phyloP scores from a whole-genome alignment of 331 rosid species.

The Malus hybrid region DNA sequence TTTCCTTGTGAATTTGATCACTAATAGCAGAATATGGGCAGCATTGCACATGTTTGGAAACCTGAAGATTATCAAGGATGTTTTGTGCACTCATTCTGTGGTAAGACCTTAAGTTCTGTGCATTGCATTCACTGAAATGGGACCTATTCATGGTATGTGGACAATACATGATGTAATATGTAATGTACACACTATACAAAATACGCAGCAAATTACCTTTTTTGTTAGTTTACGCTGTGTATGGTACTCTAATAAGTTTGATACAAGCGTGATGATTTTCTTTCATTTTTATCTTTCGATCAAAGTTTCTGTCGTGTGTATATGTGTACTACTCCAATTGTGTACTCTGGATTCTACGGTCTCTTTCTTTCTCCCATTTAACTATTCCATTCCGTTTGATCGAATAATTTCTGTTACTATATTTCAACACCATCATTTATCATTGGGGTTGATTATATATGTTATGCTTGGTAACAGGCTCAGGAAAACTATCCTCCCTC shows the following conservation, averaged over 20 bases:
- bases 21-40: conserved; percentile 14
- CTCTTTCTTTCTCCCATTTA: neutral
- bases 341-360: neutral
- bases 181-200: neutral
- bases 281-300: neutral
- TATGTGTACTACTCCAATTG: neutral
- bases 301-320: neutral
- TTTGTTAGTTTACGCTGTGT: neutral
- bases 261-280: neutral
- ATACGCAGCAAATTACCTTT: neutral
- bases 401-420: neutral
- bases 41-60: conserved; percentile 1
- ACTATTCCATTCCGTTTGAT: neutral
- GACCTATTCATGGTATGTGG: neutral
- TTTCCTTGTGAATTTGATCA: conserved; percentile 2
- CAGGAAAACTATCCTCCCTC: neutral
- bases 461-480: conserved; percentile 9
- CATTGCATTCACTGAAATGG: neutral
- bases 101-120: conserved; percentile 6
- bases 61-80: conserved; percentile 3
- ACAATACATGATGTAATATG: neutral
- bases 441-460: neutral
- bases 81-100: conserved; percentile 4
- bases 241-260: neutral
- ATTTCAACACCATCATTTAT: neutral